Base-by-base conservation (phyloP, 139 green algal genomes). In the Chlorella sp. region DNA sequence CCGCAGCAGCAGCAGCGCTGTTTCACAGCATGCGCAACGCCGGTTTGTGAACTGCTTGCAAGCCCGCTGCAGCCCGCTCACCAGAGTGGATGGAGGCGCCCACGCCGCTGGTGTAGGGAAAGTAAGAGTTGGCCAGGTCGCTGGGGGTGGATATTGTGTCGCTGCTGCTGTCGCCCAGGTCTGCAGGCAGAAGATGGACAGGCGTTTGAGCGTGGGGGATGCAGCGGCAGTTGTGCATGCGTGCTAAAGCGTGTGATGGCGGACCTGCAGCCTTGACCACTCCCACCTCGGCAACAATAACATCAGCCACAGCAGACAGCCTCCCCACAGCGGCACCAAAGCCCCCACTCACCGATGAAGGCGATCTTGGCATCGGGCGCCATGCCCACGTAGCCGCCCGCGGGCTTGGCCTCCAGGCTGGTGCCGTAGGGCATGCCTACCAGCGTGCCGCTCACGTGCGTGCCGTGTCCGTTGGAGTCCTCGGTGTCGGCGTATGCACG, bases 391-490 rank as follows among this genome's bases (percentile, higher is more conserved):
- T 91, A 92, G 25, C 51, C 95, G 20, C 81, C 75, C 0, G 94
- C 92, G 0, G 96, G 95, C 84, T 96, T 92, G 34, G 95, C 96
- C 0, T 91, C 91, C 56, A 88, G 47, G 64, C 39, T 64, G 47
- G 51, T 57, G 36, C 76, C 67, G 12, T 88, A 63, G 17, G 87
- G 85, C 15, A 84, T 75, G 15, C 95, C 95, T 12, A 89, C 78
- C 39, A 98, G 71, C 17, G 90, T 96, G 44, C 95, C 96, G 28
- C 60, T 73, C 41, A 96, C 95, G 88, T 99, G 96, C 17, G 95
- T 99, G 65, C 96, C 96, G 83, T 99, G 96, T 0, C 96, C 95
- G 39, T 95, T 90, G 26, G 57, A 60, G 88, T 99, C 96, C 11
- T 79, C n/a, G 26, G 85, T 74, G 81, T 98, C 95, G 7, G 44